These are phyloP conservation scores for Hericium coralloides DNA, from an alignment of 768 basidiomycete species.

Conservation along the genomic window DNA sequence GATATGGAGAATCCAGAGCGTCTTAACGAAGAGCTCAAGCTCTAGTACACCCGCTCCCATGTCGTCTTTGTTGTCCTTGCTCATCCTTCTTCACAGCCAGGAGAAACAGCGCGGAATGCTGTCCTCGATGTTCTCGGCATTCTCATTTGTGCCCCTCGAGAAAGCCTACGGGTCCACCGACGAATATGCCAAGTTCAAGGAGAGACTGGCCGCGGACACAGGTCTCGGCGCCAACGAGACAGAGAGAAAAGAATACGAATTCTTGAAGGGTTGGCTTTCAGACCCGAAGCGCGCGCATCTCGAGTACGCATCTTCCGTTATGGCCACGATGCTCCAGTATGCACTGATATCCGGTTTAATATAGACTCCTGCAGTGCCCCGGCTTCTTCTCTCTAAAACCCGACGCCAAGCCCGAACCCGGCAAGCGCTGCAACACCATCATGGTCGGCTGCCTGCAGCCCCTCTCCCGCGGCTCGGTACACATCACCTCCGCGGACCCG, in stretches of 20 bases:
- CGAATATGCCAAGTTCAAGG: not conserved
- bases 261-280: not conserved
- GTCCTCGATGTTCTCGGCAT: not conserved
- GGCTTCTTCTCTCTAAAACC: too few relatives aligned
- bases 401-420: too few relatives aligned
- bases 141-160: not conserved
- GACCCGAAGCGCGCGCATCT: not conserved
- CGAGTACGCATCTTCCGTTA: too few relatives aligned
- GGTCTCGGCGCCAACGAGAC: not conserved
- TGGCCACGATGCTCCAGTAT: too few relatives aligned
- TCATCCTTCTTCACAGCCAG: not conserved
- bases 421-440: too few relatives aligned
- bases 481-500: not conserved
- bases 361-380: too few relatives aligned
- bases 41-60: not conserved
- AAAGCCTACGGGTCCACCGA: not conserved
- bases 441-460: too few relatives aligned
- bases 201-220: not conserved
- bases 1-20: not conserved
- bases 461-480: not conserved
- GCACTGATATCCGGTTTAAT: too few relatives aligned
- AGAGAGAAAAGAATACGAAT: not conserved
- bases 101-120: not conserved
- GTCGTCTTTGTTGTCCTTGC: too few relatives aligned
- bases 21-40: not conserved